Conservation (phyloP, 2,329 filamentous ascomycete genomes). For the Penicillium sp. region DNA sequence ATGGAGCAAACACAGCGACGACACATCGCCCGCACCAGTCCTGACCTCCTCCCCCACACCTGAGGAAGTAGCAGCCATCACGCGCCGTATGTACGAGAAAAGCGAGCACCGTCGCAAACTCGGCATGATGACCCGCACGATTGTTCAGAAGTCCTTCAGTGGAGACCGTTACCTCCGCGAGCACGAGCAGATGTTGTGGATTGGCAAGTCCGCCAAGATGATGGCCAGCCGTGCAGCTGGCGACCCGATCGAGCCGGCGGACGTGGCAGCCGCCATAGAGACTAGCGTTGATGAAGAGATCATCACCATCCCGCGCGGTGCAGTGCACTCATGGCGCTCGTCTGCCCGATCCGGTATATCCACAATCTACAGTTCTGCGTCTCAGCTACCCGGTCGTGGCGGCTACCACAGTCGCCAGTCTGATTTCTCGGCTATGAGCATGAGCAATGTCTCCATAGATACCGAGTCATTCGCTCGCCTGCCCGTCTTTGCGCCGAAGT, state of each 20-base stretch:
- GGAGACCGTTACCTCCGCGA: conserved; percentile 60
- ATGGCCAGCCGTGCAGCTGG: conserved; percentile 30
- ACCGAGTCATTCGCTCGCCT: conserved; percentile 31
- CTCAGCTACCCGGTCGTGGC: conserved; percentile 20
- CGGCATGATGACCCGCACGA: conserved; percentile 58
- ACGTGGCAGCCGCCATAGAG: conserved; percentile 27
- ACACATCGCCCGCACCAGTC: conserved; percentile 43
- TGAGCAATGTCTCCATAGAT: conserved; percentile 32
- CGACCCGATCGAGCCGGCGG: conserved; percentile 23
- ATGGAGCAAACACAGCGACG: conserved; percentile 59
- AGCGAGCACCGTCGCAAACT: conserved; percentile 54
- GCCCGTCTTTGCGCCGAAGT: conserved; percentile 35
- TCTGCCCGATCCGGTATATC: conserved; percentile 34
- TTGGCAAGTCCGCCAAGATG: conserved; percentile 39
- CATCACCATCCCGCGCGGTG: conserved; percentile 35
- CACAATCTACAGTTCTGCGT: conserved; percentile 26
- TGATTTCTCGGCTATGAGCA: conserved; percentile 28
- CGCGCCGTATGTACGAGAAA: conserved; percentile 61
- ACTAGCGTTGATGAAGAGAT: conserved; percentile 35
- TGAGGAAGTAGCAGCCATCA: conserved; percentile 54
- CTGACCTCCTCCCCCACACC: conserved; percentile 51
- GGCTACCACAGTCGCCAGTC: conserved; percentile 21
- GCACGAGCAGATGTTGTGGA: conserved; percentile 61
- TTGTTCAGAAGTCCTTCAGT: conserved; percentile 59
- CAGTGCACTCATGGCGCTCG: conserved; percentile 38